Percentiles rank a stretch among this genome's conserved stretches.
Evolutionary conservation across 129 eudicot species (phyloP).

Genomic region (Sambucus nigra): DNA sequence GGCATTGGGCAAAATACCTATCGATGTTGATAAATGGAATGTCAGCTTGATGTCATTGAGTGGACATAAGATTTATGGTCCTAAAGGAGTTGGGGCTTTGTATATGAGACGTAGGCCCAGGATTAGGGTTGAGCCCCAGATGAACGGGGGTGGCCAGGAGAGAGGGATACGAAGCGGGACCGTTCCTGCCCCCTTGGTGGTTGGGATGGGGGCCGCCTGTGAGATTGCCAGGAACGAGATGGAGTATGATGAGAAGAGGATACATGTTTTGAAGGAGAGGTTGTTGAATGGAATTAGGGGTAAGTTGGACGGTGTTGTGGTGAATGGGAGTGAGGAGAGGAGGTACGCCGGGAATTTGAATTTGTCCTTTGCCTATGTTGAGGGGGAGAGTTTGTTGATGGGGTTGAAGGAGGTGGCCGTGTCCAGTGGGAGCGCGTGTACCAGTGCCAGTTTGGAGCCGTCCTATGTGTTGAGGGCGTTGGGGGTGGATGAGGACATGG

Average conservation of each 20-base stretch:
- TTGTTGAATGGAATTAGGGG: slow-evolving; percentile 54
- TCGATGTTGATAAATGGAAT: slow-evolving; percentile 88
- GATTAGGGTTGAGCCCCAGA: slow-evolving; percentile 88
- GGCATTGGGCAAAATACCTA: slow-evolving; percentile 76
- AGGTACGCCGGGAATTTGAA: slow-evolving; percentile 90
- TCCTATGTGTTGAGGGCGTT: slow-evolving; percentile 90
- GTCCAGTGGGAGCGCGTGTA: slow-evolving; percentile 97
- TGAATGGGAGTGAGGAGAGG: slow-evolving; percentile 77
- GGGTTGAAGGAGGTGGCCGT: slow-evolving; percentile 98
- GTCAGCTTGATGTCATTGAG: slow-evolving; percentile 92
- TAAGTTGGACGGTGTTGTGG: slow-evolving; percentile 78
- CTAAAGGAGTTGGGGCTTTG: slow-evolving; percentile 88
- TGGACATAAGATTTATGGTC: slow-evolving; percentile 91
- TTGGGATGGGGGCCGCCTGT: slow-evolving; percentile 95
- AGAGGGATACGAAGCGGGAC: slow-evolving; percentile 97
- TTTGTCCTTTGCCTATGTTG: slow-evolving; percentile 88
- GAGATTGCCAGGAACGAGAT: slow-evolving; percentile 89
- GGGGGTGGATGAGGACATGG: slow-evolving; percentile 99
- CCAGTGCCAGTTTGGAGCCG: slow-evolving; percentile 98
- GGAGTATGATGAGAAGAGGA: slow-evolving; percentile 80
- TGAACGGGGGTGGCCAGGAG: slow-evolving; percentile 99
- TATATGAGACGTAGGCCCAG: slow-evolving; percentile 87
- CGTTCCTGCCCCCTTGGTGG: slow-evolving; percentile 91
- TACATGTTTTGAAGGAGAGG: slow-evolving; percentile 47
- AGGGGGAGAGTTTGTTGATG: slow-evolving; percentile 97